Percentiles rank a stretch among this genome's conserved stretches.
Conservation (phyloP, 1,284 basidiomycete species). For the Lignosus rhinocerotis region DNA sequence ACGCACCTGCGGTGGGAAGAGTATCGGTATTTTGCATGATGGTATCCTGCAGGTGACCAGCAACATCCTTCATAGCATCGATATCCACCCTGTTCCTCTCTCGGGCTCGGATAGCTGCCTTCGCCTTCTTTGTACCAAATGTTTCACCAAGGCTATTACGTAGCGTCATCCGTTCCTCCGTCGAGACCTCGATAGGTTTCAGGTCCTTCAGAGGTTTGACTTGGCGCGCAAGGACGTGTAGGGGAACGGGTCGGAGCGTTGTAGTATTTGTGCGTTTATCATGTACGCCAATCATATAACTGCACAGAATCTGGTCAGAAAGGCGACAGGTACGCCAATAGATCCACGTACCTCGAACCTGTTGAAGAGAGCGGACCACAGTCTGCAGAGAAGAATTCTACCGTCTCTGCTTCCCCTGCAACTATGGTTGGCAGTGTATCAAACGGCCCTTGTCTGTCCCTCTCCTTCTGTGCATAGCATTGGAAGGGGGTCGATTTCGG, state of each 20-base stretch:
- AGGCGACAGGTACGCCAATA: conserved; percentile 19
- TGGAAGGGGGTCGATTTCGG: conserved; percentile 64
- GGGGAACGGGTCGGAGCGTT: conserved; percentile 66
- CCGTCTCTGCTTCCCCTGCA: conserved; percentile 70
- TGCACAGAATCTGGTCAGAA: conserved; percentile 29
- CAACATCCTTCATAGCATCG: conserved; percentile 79
- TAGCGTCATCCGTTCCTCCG: conserved; percentile 59
- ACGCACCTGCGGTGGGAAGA: conserved; percentile 66
- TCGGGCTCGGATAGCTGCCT: conserved; percentile 78
- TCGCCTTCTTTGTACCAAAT: conserved; percentile 93
- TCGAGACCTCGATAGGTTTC: conserved; percentile 49
- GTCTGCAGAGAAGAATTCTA: conserved; percentile 57
- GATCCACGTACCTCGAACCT: conserved; percentile 58
- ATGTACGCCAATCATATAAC: conserved; percentile 68
- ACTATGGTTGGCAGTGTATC: conserved; percentile 54
- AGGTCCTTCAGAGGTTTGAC: conserved; percentile 83
- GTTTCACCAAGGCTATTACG: conserved; percentile 83
- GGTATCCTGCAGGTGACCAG: conserved; percentile 75
- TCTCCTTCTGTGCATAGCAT: conserved; percentile 52
- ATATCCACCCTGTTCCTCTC: conserved; percentile 89
- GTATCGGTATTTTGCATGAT: conserved; percentile 73
- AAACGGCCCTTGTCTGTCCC: conserved; percentile 40
- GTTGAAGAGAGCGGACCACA: conserved; percentile 35
- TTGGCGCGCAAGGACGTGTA: conserved; percentile 75
- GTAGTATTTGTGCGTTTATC: conserved; percentile 74